Base-by-base conservation (phyloP, 192 early-diverging fungal genomes). In the Paraglomus occultum region DNA sequence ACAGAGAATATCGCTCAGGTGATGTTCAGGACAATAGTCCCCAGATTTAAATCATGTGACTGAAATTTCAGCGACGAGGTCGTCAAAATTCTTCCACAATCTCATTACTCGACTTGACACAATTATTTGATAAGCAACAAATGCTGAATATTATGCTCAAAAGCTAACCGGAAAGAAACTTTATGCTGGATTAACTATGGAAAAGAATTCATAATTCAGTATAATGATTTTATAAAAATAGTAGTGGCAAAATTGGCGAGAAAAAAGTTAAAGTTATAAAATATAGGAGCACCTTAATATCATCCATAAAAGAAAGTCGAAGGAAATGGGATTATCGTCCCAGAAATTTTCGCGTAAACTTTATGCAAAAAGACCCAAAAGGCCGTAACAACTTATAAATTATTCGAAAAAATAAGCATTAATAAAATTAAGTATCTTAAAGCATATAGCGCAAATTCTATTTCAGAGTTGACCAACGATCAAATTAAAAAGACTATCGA, bases 1-100 rank as follows among this genome's bases (percentile, higher is more conserved):
- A 65, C 64, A 2, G 49, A 65, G 64, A 65, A 65, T 65, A 65
- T 65, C 11, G 23, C 64, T 65, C 64, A 65, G 51, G 64, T 65
- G 23, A 65, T 65, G n/a, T n/a, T n/a, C n/a, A n/a, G n/a, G n/a
- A n/a, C n/a, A n/a, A n/a, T n/a, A n/a, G n/a, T n/a, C n/a, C n/a
- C n/a, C 49, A 50, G 12, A 15, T 50, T 59, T 15, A 46, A 46
- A 63, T 63, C 18, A 44, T 63, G 61, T 63, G 45, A 45, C 61
- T 46, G 61, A 63, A 63, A 63, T 63, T 63, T 63, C 61, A 63
- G 61, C 44, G 61, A 63, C 20, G 44, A 18, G 43, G 12, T 63
- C n/a, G n/a, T n/a, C n/a, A n/a, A n/a, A n/a, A n/a, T n/a, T n/a
- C n/a, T n/a, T n/a, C n/a, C n/a, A n/a, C n/a, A n/a, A n/a, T n/a